These are phyloP conservation scores for Phytophthora citricola DNA, from an alignment of 352 stramenopile genomes.

Conservation along the genomic window DNA sequence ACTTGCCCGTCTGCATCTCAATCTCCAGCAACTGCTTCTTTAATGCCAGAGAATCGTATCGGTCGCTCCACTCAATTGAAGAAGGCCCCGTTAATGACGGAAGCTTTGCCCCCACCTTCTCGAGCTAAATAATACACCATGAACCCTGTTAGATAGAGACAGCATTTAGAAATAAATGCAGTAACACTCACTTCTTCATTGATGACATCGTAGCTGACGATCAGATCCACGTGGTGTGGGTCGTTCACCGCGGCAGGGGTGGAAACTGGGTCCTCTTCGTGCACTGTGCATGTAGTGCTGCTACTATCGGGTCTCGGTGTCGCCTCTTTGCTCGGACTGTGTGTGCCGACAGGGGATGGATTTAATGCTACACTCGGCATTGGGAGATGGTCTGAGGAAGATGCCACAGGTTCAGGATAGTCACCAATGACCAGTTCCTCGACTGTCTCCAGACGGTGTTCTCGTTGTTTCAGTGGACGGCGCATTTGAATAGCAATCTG, in stretches of 20 bases:
- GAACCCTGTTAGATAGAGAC: background rate
- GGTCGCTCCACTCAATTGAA: constrained; percentile 55
- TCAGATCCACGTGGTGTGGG: constrained; percentile 72
- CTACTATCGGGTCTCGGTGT: background rate
- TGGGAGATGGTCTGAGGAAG: constrained; percentile 3
- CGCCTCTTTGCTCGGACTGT: background rate
- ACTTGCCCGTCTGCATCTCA: constrained; percentile 81
- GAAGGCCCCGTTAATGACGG: constrained; percentile 39
- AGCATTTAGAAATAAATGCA: background rate
- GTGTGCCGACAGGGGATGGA: constrained; percentile 1
- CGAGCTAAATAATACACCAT: constrained; percentile 45
- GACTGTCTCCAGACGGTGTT: constrained; percentile 47
- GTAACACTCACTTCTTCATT: constrained; percentile 70
- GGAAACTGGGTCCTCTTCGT: constrained; percentile 9
- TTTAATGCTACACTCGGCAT: constrained; percentile 27
- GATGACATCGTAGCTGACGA: constrained; percentile 88
- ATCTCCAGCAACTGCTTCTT: constrained; percentile 88
- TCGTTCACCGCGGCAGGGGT: constrained; percentile 26
- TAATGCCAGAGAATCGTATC: constrained; percentile 68
- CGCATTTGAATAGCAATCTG: constrained; percentile 69
- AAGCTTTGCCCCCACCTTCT: constrained; percentile 67
- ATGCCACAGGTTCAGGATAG: constrained; percentile 47
- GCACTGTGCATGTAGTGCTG: background rate
- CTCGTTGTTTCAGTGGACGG: constrained; percentile 67
- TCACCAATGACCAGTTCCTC: constrained; percentile 64